Percentiles rank a stretch among this genome's conserved stretches.
Conservation (phyloP, 2,329 filamentous ascomycete genomes). For the Acrocalymma vagum region DNA sequence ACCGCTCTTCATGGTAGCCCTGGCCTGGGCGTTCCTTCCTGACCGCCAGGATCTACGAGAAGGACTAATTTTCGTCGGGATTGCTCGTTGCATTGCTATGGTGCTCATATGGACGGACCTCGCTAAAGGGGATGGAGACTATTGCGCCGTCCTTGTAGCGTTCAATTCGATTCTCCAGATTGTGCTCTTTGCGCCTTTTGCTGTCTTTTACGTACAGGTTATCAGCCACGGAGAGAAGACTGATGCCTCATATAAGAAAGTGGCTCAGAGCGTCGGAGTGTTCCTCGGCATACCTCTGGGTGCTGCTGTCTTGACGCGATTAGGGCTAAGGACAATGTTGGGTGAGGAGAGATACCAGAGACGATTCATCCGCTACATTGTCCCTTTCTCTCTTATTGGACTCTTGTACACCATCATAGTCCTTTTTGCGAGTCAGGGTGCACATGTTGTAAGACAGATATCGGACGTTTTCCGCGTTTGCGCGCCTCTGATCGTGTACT, state of each 20-base stretch:
- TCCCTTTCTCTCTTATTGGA: slow-evolving; percentile 81
- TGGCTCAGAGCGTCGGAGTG: slow-evolving; percentile 82
- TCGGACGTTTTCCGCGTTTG: slow-evolving; percentile 83
- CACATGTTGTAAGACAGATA: slow-evolving; percentile 83
- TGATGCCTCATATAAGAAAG: slow-evolving; percentile 67
- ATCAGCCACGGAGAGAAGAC: slow-evolving; percentile 64
- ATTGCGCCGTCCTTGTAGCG: slow-evolving; percentile 72
- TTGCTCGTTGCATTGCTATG: slow-evolving; percentile 91
- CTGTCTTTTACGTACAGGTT: slow-evolving; percentile 67
- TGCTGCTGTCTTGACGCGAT: slow-evolving; percentile 79
- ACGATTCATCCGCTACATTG: slow-evolving; percentile 73
- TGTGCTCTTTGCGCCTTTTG: slow-evolving; percentile 57
- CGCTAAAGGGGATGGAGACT: slow-evolving; percentile 79
- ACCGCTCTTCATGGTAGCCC: slow-evolving; percentile 79
- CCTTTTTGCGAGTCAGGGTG: slow-evolving; percentile 83
- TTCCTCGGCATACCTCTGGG: slow-evolving; percentile 85
- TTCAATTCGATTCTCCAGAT: slow-evolving; percentile 60
- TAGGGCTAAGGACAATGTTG: slow-evolving; percentile 64
- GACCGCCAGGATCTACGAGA: slow-evolving; percentile 59
- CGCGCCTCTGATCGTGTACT: slow-evolving; percentile 84
- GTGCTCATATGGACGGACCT: slow-evolving; percentile 82
- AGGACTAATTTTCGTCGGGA: slow-evolving; percentile 81
- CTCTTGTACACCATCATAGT: slow-evolving; percentile 88
- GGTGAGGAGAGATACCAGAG: slow-evolving; percentile 71
- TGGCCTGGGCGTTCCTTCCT: slow-evolving; percentile 68